Conservation (phyloP, 768 basidiomycete species). For the Trametes maxima region DNA sequence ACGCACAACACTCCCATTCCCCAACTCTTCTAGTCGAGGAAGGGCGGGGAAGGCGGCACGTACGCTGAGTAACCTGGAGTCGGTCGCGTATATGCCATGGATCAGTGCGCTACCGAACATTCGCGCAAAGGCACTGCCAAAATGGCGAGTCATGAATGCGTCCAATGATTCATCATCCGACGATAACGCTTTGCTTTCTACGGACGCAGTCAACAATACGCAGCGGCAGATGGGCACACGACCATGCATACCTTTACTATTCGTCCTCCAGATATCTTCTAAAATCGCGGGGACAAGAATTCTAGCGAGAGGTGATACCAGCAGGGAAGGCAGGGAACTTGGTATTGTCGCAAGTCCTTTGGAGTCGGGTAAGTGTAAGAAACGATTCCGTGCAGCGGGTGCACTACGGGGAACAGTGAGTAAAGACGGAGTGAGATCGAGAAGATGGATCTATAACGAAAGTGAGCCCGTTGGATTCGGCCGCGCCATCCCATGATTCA, state of each 20-base stretch:
- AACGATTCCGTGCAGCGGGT: conserved; percentile 78
- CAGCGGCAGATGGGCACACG: neutral
- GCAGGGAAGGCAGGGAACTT: conserved; percentile 41
- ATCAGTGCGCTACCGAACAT: conserved; percentile 77
- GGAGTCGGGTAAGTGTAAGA: conserved; percentile 57
- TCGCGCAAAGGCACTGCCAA: conserved; percentile 72
- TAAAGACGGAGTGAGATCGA: conserved; percentile 60
- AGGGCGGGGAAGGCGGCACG: conserved; percentile 76
- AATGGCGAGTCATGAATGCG: conserved; percentile 70
- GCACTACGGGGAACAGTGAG: conserved; percentile 68
- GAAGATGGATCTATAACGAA: conserved; percentile 66
- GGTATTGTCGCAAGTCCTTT: conserved; percentile 57
- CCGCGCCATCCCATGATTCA: neutral
- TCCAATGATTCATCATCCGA: conserved; percentile 79
- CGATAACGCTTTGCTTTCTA: conserved; percentile 2
- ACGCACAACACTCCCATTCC: conserved; percentile 68
- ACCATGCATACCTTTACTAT: neutral
- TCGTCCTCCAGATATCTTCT: conserved; percentile 53
- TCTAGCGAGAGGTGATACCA: conserved; percentile 40
- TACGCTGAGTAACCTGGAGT: conserved; percentile 73
- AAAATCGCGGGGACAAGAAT: conserved; percentile 57
- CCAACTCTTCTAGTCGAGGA: conserved; percentile 68
- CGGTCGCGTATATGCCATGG: conserved; percentile 93
- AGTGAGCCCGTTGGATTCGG: neutral
- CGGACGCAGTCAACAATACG: neutral